Percentiles rank a stretch among this genome's conserved stretches.
These are phyloP conservation scores for Jaminaea rosea DNA, from an alignment of 1,284 basidiomycete genomes.

Conservation along the genomic window DNA sequence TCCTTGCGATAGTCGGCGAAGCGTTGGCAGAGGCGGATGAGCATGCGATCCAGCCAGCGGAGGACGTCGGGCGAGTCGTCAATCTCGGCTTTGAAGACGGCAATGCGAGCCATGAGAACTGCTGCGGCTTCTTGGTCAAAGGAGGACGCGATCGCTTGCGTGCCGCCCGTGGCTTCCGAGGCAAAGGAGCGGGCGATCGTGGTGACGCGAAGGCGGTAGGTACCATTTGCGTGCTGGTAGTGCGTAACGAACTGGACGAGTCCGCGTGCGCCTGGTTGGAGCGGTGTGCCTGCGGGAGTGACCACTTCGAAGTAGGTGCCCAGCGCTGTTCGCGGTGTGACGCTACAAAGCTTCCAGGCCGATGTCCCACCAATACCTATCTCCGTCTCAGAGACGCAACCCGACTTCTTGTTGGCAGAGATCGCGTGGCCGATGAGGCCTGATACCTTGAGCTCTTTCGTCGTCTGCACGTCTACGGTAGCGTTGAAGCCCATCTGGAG, in stretches of 20 bases:
- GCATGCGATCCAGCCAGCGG: slow-evolving; percentile 95
- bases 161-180: slow-evolving; percentile 63
- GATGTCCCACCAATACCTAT: slow-evolving; percentile 98
- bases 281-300: slow-evolving; percentile 89
- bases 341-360: slow-evolving; percentile 94
- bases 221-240: slow-evolving; percentile 92
- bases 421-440: slow-evolving; percentile 96
- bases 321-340: slow-evolving; percentile 78
- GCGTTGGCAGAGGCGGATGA: slow-evolving; percentile 96
- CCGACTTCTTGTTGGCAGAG: slow-evolving; percentile 59
- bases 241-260: slow-evolving; percentile 98
- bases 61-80: slow-evolving; percentile 96
- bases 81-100: slow-evolving; percentile 98
- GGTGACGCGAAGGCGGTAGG: slow-evolving; percentile 86
- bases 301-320: slow-evolving; percentile 98
- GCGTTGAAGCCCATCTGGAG: slow-evolving; percentile 98
- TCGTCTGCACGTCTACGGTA: slow-evolving; percentile 96
- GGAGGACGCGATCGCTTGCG: slow-evolving; percentile 79
- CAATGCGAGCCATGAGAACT: slow-evolving; percentile 96
- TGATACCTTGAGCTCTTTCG: slow-evolving; percentile 96
- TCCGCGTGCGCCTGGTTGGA: slow-evolving; percentile 82
- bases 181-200: slow-evolving; percentile 96
- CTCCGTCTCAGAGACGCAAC: slow-evolving; percentile 95
- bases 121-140: slow-evolving; percentile 99
- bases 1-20: slow-evolving; percentile 99